Base-by-base conservation (phyloP, 2,329 filamentous ascomycete species). In the Penicillium thymicola region DNA sequence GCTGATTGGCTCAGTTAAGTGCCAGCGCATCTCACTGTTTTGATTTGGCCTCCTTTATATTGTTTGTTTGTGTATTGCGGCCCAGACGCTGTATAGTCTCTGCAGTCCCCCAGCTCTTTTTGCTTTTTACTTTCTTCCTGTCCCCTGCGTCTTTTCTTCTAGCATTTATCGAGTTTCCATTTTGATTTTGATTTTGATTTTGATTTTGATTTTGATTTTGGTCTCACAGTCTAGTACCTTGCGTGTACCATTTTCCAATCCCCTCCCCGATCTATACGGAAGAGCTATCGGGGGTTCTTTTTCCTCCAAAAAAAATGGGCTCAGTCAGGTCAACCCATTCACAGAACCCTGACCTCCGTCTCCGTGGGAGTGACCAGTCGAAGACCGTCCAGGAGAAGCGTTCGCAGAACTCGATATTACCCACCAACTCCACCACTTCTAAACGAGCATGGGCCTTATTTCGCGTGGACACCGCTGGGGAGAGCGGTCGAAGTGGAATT, bases 401-500 rank as follows among this genome's bases (percentile, higher is more conserved):
- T 21, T 36, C 59, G 21, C 58, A 59, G 4, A 52, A 54, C 16
- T 59, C 60, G 9, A 59, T 70, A 28, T 59, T 71, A 30, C 72
- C 72, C 7, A 66, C 61, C 7, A 65, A 70, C 42, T 62, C 66
- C 40, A 64, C 65, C 53, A 25, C 42, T 23, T 42, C 45, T 51
- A 41, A 58, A 32, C 54, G 59, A 48, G 53, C 61, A 57, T 57
- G 55, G 54, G 54, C 53, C 13, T 53, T 74, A n/a, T 70, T 76
- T 55, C 72, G 72, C 5, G 64, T 76, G 28, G 59, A 73, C 28
- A 67, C 69, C 28, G 71, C 72, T 18, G 88, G 88, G 59, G 88
- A 91, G 73, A 89, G 86, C 69, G 88, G 88, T 37, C 82, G 89
- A 37, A 75, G 70, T 5, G 88, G 88, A 44, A 70, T 92, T 59